These are phyloP conservation scores for Effrenium voratum DNA, from an alignment of 73 alveolate species.

Conservation along the genomic window DNA sequence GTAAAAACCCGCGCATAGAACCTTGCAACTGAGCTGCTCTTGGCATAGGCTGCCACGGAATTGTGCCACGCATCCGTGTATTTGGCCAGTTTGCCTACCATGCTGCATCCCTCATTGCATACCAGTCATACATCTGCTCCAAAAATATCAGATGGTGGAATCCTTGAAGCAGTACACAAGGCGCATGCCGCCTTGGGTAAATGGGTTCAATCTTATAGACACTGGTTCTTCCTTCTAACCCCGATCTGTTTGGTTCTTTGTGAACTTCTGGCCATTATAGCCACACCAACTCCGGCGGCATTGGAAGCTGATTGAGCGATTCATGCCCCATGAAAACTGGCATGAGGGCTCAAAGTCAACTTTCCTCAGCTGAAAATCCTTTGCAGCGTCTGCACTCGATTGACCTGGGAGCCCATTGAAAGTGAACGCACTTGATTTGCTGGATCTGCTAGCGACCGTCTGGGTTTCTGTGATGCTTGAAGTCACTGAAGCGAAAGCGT, in stretches of 20 bases:
- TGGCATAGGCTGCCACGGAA: constrained; percentile 31
- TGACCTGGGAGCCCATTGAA: not conserved
- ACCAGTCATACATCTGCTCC: too few relatives aligned
- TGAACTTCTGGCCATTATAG: not conserved
- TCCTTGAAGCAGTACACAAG: constrained; percentile 56
- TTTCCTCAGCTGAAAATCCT: not conserved
- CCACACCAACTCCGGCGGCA: not conserved
- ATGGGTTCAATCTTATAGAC: not conserved
- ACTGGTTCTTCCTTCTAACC: not conserved
- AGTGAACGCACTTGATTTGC: constrained; percentile 26
- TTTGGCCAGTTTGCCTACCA: constrained; percentile 54
- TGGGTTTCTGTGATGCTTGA: constrained; percentile 23
- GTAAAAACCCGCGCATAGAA: constrained; percentile 16
- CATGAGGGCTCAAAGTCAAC: constrained; percentile 43
- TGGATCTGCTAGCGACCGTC: constrained; percentile 39
- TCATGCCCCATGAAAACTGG: not conserved
- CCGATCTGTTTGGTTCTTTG: not conserved
- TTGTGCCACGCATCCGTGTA: constrained; percentile 36
- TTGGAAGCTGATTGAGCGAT: not conserved
- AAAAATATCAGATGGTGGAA: constrained; percentile 9
- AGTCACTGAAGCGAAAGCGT: constrained; percentile 49
- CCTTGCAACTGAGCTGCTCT: constrained; percentile 47
- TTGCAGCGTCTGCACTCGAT: constrained; percentile 49
- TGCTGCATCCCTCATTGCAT: constrained; percentile 34
- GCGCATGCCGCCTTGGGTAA: constrained; percentile 70